Percentiles rank a stretch among this genome's conserved stretches.
Conservation (phyloP, 805 yeast genomes). For the Allodekkera sacchari region DNA sequence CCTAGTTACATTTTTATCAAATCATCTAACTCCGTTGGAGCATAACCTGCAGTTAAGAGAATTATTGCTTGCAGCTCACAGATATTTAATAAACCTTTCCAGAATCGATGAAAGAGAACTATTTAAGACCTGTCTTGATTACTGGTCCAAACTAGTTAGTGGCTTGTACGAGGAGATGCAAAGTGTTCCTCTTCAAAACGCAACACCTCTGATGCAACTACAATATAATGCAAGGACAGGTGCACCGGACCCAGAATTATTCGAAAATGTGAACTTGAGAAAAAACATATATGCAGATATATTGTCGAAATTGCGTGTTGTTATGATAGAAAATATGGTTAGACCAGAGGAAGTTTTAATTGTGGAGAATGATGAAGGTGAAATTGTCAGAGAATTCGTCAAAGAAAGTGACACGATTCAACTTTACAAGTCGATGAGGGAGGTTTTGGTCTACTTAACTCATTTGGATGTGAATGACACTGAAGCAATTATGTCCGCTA, state of each 20-base stretch:
- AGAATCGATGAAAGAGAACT: conserved; percentile 92
- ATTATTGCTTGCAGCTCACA: conserved; percentile 62
- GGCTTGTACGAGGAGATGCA: conserved; percentile 82
- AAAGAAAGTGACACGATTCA: conserved; percentile 96
- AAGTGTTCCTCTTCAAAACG: conserved; percentile 60
- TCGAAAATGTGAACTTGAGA: conserved; percentile 75
- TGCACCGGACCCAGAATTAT: conserved; percentile 74
- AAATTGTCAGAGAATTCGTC: conserved; percentile 94
- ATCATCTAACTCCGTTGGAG: conserved; percentile 64
- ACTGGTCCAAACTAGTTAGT: conserved; percentile 84
- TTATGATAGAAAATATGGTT: conserved; percentile 96
- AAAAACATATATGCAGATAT: conserved; percentile 76
- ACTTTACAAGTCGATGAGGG: conserved; percentile 90
- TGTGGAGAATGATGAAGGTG: conserved; percentile 98
- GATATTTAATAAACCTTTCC: conserved; percentile 75
- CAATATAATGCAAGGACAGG: conserved; percentile 48
- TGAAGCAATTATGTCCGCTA: conserved; percentile 86
- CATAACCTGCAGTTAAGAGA: conserved; percentile 40
- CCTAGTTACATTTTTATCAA: conserved; percentile 72
- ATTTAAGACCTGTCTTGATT: conserved; percentile 91
- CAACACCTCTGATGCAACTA: conserved; percentile 72
- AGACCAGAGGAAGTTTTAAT: conserved; percentile 96
- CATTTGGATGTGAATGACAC: conserved; percentile 94
- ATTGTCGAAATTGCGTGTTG: conserved; percentile 75
- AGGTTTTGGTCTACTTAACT: conserved; percentile 88